Evolutionary conservation across 2,329 filamentous ascomycete genomes (phyloP).

Genomic region (Exophiala sideris): DNA sequence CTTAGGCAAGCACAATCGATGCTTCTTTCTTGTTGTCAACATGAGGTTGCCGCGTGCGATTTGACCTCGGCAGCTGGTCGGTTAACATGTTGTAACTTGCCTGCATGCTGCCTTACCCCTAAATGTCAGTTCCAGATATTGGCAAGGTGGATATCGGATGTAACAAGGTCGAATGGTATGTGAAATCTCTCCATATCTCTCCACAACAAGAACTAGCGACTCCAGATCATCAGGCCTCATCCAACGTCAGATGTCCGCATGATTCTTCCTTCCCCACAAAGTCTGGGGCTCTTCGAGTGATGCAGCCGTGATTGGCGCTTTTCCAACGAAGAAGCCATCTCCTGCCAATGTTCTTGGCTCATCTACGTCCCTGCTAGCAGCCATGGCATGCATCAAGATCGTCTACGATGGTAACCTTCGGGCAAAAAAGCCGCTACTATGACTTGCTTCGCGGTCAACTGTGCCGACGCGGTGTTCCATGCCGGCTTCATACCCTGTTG

Average conservation of each 20-base stretch:
- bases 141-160: neutral
- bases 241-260: neutral
- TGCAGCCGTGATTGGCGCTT: neutral
- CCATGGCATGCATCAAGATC: neutral
- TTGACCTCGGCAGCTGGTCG: neutral
- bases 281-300: neutral
- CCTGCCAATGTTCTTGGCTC: neutral
- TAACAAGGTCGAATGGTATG: neutral
- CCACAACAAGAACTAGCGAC: neutral
- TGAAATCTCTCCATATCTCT: neutral
- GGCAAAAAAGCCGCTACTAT: neutral
- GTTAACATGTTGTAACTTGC: neutral
- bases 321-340: neutral
- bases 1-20: too few relatives aligned
- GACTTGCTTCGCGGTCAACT: neutral
- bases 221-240: neutral
- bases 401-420: neutral
- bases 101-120: neutral
- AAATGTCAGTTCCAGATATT: neutral
- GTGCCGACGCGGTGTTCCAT: neutral
- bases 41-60: neutral
- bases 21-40: too few relatives aligned
- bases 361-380: neutral
- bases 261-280: neutral
- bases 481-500: neutral